phyloP scores from a whole-genome alignment of 306 rosid species.

The Lablab purpureus region DNA sequence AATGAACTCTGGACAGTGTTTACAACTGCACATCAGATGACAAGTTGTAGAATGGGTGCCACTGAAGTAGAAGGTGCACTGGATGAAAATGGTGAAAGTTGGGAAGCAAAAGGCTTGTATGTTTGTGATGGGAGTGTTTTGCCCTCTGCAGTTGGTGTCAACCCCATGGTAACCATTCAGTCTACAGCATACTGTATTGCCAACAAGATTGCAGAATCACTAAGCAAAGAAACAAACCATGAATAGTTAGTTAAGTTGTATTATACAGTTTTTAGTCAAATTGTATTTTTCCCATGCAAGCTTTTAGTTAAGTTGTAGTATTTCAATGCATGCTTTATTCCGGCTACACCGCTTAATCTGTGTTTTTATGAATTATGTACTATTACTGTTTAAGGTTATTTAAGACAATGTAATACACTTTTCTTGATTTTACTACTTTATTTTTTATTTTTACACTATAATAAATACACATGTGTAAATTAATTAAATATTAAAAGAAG shows the following conservation, averaged over 20 bases:
- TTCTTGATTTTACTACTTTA: no score
- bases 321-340: no score
- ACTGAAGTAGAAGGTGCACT: constrained; percentile 75
- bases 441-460: no score
- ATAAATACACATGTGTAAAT: no score
- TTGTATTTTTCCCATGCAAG: background rate
- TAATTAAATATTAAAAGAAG: no score
- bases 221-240: constrained; percentile 35
- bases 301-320: background rate
- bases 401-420: no score
- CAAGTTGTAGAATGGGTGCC: constrained; percentile 81
- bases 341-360: no score
- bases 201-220: constrained; percentile 69
- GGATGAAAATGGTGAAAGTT: constrained; percentile 83
- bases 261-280: background rate
- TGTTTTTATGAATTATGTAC: no score
- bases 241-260: constrained; percentile 14
- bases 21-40: constrained; percentile 81
- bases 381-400: no score
- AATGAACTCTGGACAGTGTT: constrained; percentile 69
- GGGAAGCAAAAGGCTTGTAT: constrained; percentile 89
- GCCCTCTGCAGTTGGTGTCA: constrained; percentile 87
- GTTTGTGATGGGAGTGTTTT: constrained; percentile 92
- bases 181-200: constrained; percentile 89
- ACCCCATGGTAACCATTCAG: constrained; percentile 94